These are phyloP conservation scores for Dichotomocladium elegans DNA, from an alignment of 371 early-diverging fungal species.

Conservation along the genomic window DNA sequence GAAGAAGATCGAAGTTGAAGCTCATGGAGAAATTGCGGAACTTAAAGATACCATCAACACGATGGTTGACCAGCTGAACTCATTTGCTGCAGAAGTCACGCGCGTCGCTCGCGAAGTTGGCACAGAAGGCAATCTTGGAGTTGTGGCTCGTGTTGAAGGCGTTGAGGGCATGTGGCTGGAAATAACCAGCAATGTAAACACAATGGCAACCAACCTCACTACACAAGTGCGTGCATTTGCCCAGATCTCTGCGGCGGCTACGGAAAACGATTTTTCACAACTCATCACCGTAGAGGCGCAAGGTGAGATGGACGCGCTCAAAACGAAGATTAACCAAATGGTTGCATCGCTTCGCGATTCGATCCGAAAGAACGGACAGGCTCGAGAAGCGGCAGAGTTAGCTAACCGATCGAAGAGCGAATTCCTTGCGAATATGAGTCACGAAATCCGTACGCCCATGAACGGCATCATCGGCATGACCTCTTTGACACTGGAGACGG, in stretches of 20 bases:
- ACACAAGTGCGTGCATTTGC: slow-evolving; percentile 55
- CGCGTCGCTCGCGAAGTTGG: slow-evolving; percentile 48
- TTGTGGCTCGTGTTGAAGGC: slow-evolving; percentile 32
- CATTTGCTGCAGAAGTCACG: slow-evolving; percentile 42
- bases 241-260: slow-evolving; percentile 52
- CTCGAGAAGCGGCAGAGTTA: slow-evolving; percentile 65
- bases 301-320: slow-evolving; percentile 69
- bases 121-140: slow-evolving; percentile 48
- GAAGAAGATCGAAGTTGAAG: slow-evolving; percentile 32
- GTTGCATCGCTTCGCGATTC: slow-evolving; percentile 56
- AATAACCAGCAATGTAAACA: slow-evolving; percentile 49
- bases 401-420: slow-evolving; percentile 71
- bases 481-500: slow-evolving; percentile 47
- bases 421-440: slow-evolving; percentile 71
- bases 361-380: slow-evolving; percentile 60
- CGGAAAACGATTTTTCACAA: slow-evolving; percentile 58
- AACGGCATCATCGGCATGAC: slow-evolving; percentile 76
- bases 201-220: slow-evolving; percentile 49
- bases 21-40: slow-evolving; percentile 39
- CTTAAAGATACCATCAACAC: slow-evolving; percentile 40
- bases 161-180: slow-evolving; percentile 55
- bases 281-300: slow-evolving; percentile 65
- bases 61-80: slow-evolving; percentile 48
- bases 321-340: slow-evolving; percentile 71
- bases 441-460: slow-evolving; percentile 70